phyloP scores from a whole-genome alignment of 139 green algal species.

The Chlorella sorokiniana region DNA sequence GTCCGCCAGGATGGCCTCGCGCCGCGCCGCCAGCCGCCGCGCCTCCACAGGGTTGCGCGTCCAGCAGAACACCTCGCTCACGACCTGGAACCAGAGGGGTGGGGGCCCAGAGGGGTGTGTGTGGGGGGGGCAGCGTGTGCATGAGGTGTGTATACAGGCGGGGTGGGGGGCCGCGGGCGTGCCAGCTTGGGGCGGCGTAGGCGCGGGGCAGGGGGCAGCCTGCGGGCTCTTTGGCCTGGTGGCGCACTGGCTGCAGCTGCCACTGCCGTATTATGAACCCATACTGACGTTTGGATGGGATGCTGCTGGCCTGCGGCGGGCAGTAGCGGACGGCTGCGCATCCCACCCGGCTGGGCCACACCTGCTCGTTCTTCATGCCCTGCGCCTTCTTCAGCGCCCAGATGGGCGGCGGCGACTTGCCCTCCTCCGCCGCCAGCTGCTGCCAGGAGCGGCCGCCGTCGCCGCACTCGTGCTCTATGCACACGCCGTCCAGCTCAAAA shows the following conservation, averaged over 20 bases:
- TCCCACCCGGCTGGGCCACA: too few species aligned
- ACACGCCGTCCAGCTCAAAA: conserved; percentile 86
- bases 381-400: conserved; percentile 71
- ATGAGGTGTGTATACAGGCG: too few species aligned
- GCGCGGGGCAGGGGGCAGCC: too few species aligned
- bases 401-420: conserved; percentile 69
- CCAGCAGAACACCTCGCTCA: conserved; percentile 91
- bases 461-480: conserved; percentile 44
- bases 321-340: too few species aligned
- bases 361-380: conserved; percentile 92
- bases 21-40: conserved; percentile 70
- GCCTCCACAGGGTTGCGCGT: conserved; percentile 79
- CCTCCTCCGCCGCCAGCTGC: conserved; percentile 81
- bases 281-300: too few species aligned
- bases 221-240: too few species aligned
- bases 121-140: too few species aligned
- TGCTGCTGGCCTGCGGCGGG: too few species aligned
- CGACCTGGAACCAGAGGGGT: conserved; percentile 60
- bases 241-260: too few species aligned
- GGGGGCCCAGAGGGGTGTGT: not conserved
- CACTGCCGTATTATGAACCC: too few species aligned
- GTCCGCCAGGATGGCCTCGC: conserved; percentile 74
- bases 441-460: conserved; percentile 78
- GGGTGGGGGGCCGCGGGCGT: not conserved
- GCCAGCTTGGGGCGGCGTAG: too few species aligned